A percentile compares a stretch with the other conserved stretches of the same genome.
These are phyloP conservation scores for Oryza rufipogon DNA, from an alignment of 176 grass and related monocot species.

Conservation along the genomic window DNA sequence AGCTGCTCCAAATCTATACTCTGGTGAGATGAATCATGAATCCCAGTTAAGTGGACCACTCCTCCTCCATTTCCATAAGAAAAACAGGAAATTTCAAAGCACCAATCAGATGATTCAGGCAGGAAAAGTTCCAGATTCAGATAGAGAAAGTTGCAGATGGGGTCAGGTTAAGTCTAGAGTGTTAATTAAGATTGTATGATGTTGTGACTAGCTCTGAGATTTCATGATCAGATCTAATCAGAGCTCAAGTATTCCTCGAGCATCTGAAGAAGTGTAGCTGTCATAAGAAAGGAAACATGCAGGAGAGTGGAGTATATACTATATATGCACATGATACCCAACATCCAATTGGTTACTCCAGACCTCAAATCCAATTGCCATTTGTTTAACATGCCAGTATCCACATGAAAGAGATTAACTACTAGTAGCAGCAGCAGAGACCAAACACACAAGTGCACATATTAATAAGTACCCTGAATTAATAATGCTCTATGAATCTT, in stretches of 20 bases:
- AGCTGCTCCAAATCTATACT: no score
- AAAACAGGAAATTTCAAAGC: no score
- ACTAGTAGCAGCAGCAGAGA: background rate
- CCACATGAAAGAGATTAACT: slow-evolving; percentile 16
- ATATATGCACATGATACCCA: background rate
- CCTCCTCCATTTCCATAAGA: no score
- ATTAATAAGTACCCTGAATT: background rate
- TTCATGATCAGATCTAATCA: background rate
- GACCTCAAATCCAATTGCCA: background rate
- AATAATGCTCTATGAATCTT: background rate
- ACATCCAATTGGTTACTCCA: background rate
- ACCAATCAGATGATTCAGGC: no score
- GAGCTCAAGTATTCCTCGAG: background rate
- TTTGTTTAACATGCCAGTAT: background rate
- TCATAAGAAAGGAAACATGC: background rate
- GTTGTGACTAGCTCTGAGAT: background rate
- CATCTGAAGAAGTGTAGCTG: no score
- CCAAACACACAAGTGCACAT: background rate
- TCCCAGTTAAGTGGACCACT: no score
- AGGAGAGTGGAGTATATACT: background rate
- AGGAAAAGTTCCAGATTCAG: no score
- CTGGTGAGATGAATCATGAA: no score
- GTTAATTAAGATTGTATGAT: background rate
- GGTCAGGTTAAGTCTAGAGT: no score
- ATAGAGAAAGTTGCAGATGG: no score